These are phyloP conservation scores for Ilyonectria destructans DNA, from an alignment of 2,329 filamentous ascomycete genomes.

Conservation along the genomic window DNA sequence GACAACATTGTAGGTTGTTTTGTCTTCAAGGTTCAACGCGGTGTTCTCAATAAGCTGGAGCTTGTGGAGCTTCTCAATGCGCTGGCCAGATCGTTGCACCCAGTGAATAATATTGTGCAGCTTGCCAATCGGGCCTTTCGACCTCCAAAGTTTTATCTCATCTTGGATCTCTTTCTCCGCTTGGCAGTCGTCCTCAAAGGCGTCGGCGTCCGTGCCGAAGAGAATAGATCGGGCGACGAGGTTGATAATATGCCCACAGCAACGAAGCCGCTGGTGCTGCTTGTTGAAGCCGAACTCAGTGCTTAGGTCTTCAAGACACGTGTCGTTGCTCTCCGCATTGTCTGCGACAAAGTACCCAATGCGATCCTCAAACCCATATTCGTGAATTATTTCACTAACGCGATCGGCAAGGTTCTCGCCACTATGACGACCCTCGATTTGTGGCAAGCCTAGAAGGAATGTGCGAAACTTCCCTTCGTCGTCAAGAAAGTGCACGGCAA, in stretches of 20 bases:
- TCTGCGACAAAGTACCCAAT: no score
- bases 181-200: not conserved
- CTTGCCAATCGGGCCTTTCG: not conserved
- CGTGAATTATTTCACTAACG: not conserved
- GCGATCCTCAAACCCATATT: not conserved
- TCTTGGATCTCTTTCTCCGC: not conserved
- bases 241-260: no score
- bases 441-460: slow-evolving; percentile 2
- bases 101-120: not conserved
- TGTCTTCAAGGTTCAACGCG: no score
- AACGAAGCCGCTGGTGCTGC: no score
- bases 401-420: not conserved
- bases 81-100: not conserved
- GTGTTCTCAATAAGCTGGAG: not conserved
- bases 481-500: no score
- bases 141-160: not conserved
- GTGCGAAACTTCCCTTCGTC: not conserved
- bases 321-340: no score
- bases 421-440: not conserved
- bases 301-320: no score
- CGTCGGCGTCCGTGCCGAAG: no score
- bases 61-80: not conserved
- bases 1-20: no score
- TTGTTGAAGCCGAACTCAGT: no score
- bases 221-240: not conserved